Evolutionary conservation across 306 rosid genomes (phyloP), one percentile per base, ranked within the genome.

Genomic region (Gillenia trifoliata): DNA sequence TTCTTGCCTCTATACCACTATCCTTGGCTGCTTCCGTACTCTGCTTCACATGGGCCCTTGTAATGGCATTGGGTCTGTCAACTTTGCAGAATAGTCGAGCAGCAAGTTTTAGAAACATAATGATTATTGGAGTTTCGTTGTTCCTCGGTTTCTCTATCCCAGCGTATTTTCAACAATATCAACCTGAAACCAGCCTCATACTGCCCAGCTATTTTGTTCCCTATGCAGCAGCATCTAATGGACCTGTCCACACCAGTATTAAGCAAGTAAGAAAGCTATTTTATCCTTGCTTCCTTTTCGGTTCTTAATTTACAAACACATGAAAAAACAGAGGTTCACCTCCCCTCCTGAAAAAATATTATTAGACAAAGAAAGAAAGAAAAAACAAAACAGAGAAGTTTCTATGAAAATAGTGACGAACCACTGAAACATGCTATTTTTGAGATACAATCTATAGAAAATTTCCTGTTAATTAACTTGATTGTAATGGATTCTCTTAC

Each of bases 131-230:
- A 0, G 86, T 87, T 56, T 89, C 98, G 0, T 83, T 91, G 86
- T 94, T 94, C 88, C 89, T 94, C 22, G 97, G 98, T n/a, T 84
- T 94, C 82, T 94, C 98, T 6, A 69, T 94, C 63, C 97, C 97
- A 67, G 85, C 98, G 45, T 94, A 94, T 84, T 89, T 94, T 85
- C 98, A 94, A 79, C 97, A 85, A 73, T 94, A 86, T 78, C 94
- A 90, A 66, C 78, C 95, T 25, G 90, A 77, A 60, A 65, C 85
- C 59, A 84, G 83, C 83, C 85, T 91, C 73, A 86, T 94, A 62
- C 86, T 94, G 34, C 98, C 98, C 13, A 85, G 91, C 79, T 91
- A 94, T 82, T 80, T 94, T 55, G 80, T 94, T 86, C 96, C 95
- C 26, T 94, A 87, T n/a, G 83, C 88, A 2, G 97, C 97, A 33